Percentiles rank a stretch among this genome's conserved stretches.
Evolutionary conservation across 805 yeast genomes (phyloP).

Genomic region (Yamadazyma insecticola): DNA sequence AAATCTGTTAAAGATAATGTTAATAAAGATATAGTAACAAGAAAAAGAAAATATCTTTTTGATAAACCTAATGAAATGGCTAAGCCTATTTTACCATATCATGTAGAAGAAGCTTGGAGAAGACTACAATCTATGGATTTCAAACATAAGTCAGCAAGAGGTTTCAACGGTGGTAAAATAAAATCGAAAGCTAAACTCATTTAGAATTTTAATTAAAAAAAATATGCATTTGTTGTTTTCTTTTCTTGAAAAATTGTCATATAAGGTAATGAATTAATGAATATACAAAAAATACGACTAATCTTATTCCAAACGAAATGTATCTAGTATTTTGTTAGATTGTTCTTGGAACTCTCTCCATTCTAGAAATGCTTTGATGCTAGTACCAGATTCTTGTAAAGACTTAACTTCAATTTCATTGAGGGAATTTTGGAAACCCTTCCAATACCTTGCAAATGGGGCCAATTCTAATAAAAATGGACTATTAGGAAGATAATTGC

Average conservation of each 20-base stretch:
- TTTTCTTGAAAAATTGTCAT: no score
- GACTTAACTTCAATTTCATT: conserved; percentile 17
- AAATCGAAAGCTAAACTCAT: conserved; percentile 50
- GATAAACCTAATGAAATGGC: conserved; percentile 87
- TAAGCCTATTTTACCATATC: conserved; percentile 72
- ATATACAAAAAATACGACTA: conserved; percentile 1
- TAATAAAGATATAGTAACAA: conserved; percentile 3
- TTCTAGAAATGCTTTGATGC: conserved; percentile 23
- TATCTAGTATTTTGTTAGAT: conserved; percentile 7
- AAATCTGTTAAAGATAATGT: conserved; percentile 22
- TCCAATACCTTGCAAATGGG: conserved; percentile 31
- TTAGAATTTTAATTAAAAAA: conserved; percentile 10
- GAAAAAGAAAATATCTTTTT: conserved; percentile 54
- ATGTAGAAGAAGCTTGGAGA: conserved; percentile 88
- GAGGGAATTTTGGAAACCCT: conserved; percentile 24
- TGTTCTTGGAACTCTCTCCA: conserved; percentile 33
- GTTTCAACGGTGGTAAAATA: conserved; percentile 67
- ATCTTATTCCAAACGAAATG: conserved; percentile 7
- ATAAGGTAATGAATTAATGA: no score
- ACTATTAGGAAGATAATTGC: conserved; percentile 17
- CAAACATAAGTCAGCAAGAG: conserved; percentile 59
- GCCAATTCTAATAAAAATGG: conserved; percentile 28
- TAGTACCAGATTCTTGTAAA: conserved; percentile 9
- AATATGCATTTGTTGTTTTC: not conserved
- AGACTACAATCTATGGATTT: conserved; percentile 56